A percentile compares a stretch with the other conserved stretches of the same genome.
Conservation (phyloP, 2,329 filamentous ascomycete genomes). For the Pseudogymnoascus sp. region DNA sequence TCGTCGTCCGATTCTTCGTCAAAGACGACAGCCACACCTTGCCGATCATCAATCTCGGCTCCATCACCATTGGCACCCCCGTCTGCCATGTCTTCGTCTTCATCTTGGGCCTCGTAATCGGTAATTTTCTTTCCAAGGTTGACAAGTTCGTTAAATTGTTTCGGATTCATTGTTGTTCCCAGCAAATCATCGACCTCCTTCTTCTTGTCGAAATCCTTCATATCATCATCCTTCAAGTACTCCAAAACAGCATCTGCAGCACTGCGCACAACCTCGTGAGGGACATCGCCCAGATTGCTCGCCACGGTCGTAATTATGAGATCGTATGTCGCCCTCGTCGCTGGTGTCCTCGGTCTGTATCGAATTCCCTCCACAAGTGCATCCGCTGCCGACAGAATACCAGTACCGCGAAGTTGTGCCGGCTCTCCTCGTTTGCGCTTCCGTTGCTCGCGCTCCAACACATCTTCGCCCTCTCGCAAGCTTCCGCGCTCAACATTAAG, state of each 20-base stretch:
- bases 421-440: constrained; percentile 75
- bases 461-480: constrained; percentile 73
- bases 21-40: constrained; percentile 96
- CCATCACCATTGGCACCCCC: constrained; percentile 59
- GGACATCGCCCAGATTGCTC: constrained; percentile 82
- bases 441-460: constrained; percentile 74
- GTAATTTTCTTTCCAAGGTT: constrained; percentile 98
- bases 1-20: constrained; percentile 84
- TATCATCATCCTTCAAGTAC: constrained; percentile 84
- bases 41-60: constrained; percentile 82
- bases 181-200: constrained; percentile 93
- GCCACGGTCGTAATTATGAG: constrained; percentile 88
- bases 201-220: constrained; percentile 98
- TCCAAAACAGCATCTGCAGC: constrained; percentile 89
- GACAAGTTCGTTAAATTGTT: constrained; percentile 94
- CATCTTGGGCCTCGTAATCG: constrained; percentile 93
- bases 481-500: constrained; percentile 67
- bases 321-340: constrained; percentile 88
- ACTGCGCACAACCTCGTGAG: constrained; percentile 84
- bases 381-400: constrained; percentile 77
- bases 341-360: constrained; percentile 85
- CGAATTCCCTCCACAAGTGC: constrained; percentile 82
- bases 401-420: constrained; percentile 61
- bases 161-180: constrained; percentile 71
- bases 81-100: constrained; percentile 79